These are phyloP conservation scores for Albophoma yamanashiensis DNA, from an alignment of 2,329 filamentous ascomycete genomes.

Conservation along the genomic window DNA sequence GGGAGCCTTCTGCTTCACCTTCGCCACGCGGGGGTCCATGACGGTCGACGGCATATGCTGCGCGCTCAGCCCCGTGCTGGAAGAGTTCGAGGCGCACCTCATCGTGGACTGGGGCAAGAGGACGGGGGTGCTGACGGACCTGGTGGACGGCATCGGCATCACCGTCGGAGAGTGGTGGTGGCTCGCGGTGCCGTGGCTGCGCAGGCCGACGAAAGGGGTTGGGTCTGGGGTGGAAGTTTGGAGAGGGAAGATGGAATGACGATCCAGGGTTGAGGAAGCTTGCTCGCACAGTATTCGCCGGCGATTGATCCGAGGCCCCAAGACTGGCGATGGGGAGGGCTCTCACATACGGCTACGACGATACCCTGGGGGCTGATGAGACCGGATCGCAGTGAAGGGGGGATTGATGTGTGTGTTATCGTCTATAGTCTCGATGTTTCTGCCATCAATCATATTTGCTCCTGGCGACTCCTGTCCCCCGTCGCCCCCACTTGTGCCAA, in stretches of 20 bases:
- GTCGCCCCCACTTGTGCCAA: not conserved
- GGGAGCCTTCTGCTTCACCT: slow-evolving; percentile 48
- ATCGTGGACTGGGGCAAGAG: slow-evolving; percentile 48
- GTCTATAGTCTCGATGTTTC: too few species aligned
- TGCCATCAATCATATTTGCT: too few species aligned
- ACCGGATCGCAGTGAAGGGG: too few species aligned
- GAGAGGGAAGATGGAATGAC: not conserved
- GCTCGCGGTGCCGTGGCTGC: slow-evolving; percentile 34
- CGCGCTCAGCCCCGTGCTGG: slow-evolving; percentile 46
- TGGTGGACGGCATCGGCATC: slow-evolving; percentile 28
- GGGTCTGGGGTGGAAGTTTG: not conserved
- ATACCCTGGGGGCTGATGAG: not conserved
- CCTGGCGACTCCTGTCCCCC: not conserved
- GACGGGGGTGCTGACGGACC: slow-evolving; percentile 37
- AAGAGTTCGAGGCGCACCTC: slow-evolving; percentile 51
- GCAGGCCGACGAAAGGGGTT: not conserved
- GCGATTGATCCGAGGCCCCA: not conserved
- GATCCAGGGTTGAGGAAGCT: not conserved
- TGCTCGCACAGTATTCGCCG: not conserved
- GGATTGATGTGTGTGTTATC: not conserved
- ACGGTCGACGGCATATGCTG: slow-evolving; percentile 40
- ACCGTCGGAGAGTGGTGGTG: slow-evolving; percentile 58
- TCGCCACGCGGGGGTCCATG: slow-evolving; percentile 52
- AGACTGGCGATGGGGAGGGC: not conserved
- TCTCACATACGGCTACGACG: not conserved